Evolutionary conservation across 169 alveolate genomes (phyloP), one percentile per base, ranked within the genome.

Genomic region (Cytauxzoon felis): DNA sequence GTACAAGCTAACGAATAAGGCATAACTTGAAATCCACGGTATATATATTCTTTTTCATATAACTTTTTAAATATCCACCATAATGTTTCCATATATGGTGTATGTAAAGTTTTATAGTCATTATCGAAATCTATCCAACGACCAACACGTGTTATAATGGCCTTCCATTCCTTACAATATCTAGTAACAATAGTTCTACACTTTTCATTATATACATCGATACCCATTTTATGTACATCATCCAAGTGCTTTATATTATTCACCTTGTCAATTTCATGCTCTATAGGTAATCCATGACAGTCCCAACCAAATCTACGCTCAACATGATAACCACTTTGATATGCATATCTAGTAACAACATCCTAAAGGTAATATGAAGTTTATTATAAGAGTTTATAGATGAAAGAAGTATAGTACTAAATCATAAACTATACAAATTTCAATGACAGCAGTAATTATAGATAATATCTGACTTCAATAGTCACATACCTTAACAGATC

Each of bases 241-340:
- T 90, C 88, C 53, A 90, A 91, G 16, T 91, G 87, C 50, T 89
- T 91, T 48, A 97, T 95, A 41, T 89, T 87, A 58, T 93, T 79
- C 52, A 72, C 73, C 83, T 96, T 94, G 78, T 98, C 99, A 57
- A 98, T 96, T 83, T 95, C 98, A 64, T 92, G 89, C 86, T 98
- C 99, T 36, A 98, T 93, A 2, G 99, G 99, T 21, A 98, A 95
- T 16, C 99, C 99, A 80, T 98, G 99, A 82, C 99, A 96, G 78
- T 98, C 99, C 99, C 99, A 98, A 6, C 99, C 99, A 66, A 98
- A 98, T 58, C 98, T 84, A 68, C 99, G 87, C 59, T 94, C 98
- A 3, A 95, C 98, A 64, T 92, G 90, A 78, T 88, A 92, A 8
- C 99, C 99, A 7, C 94, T 92, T 85, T 95, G 97, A 49, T 97